These are phyloP conservation scores for Triticum timopheevii DNA, from an alignment of 176 grass and related monocot species.

Conservation along the genomic window DNA sequence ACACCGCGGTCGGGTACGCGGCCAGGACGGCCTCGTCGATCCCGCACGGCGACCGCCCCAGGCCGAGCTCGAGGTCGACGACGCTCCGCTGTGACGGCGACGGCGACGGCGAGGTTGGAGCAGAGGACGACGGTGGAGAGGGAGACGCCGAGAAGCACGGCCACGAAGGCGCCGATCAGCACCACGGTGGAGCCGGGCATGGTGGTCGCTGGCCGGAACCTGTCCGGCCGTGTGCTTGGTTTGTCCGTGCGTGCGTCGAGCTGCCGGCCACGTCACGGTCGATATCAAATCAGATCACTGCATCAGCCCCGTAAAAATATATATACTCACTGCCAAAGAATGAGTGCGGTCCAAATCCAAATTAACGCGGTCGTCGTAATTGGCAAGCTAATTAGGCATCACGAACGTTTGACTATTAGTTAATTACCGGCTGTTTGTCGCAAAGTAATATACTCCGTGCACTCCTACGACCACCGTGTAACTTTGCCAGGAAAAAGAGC, in stretches of 20 bases:
- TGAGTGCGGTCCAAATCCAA: too few relatives aligned
- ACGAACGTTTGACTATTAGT: too few relatives aligned
- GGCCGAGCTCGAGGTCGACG: conserved; percentile 7
- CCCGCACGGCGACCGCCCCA: neutral
- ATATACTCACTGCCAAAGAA: too few relatives aligned
- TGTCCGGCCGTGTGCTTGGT: too few relatives aligned
- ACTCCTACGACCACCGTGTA: too few relatives aligned
- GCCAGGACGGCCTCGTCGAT: conserved; percentile 33
- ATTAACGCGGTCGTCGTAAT: neutral
- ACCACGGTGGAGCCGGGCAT: neutral
- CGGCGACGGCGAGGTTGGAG: neutral
- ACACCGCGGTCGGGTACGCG: conserved; percentile 25
- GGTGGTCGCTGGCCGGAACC: neutral
- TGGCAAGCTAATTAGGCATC: too few relatives aligned
- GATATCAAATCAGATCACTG: neutral
- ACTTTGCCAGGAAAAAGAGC: too few relatives aligned
- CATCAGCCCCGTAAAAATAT: neutral
- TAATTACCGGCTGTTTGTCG: too few relatives aligned
- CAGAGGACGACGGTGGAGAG: neutral
- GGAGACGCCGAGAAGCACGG: neutral
- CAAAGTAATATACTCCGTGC: too few relatives aligned
- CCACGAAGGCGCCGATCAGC: neutral
- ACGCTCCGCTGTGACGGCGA: neutral
- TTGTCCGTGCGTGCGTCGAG: neutral
- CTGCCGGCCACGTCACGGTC: too few relatives aligned